A percentile compares a stretch with the other conserved stretches of the same genome.
Conservation (phyloP, 2,329 filamentous ascomycete species). For the Sclerotinia spermophila region DNA sequence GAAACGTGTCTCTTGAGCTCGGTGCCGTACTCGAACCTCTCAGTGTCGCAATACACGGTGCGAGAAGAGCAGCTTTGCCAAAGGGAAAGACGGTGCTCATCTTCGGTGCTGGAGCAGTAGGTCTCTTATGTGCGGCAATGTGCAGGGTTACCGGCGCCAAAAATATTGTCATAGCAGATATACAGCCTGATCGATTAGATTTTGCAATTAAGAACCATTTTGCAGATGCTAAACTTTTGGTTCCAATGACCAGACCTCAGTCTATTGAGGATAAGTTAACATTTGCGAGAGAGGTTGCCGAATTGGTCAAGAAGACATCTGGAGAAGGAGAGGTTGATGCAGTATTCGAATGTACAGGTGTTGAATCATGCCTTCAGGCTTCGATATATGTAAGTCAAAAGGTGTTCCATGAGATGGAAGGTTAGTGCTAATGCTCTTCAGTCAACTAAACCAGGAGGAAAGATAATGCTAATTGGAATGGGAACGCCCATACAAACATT, state of each 20-base stretch:
- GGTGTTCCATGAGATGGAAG: slow-evolving; percentile 41
- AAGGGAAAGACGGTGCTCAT: slow-evolving; percentile 82
- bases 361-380: slow-evolving; percentile 54
- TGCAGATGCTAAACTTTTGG: slow-evolving; percentile 34
- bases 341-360: slow-evolving; percentile 60
- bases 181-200: slow-evolving; percentile 78
- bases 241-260: slow-evolving; percentile 35
- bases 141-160: slow-evolving; percentile 72
- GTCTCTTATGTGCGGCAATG: slow-evolving; percentile 49
- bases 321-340: slow-evolving; percentile 55
- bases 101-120: slow-evolving; percentile 91
- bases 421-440: slow-evolving; percentile 21
- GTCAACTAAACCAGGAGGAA: slow-evolving; percentile 65
- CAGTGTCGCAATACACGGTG: slow-evolving; percentile 80
- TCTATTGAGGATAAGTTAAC: slow-evolving; percentile 35
- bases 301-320: slow-evolving; percentile 53
- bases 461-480: slow-evolving; percentile 75
- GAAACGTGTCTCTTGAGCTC: slow-evolving; percentile 82
- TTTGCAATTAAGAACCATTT: slow-evolving; percentile 57
- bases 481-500: slow-evolving; percentile 73
- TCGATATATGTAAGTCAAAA: slow-evolving; percentile 55
- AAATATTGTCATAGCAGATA: slow-evolving; percentile 89
- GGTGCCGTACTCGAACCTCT: slow-evolving; percentile 89
- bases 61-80: slow-evolving; percentile 74
- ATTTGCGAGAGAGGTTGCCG: slow-evolving; percentile 39